Percentiles rank a stretch among this genome's conserved stretches.
These are phyloP conservation scores for Thuja plicata DNA, from an alignment of 83 land plant species.

Conservation along the genomic window DNA sequence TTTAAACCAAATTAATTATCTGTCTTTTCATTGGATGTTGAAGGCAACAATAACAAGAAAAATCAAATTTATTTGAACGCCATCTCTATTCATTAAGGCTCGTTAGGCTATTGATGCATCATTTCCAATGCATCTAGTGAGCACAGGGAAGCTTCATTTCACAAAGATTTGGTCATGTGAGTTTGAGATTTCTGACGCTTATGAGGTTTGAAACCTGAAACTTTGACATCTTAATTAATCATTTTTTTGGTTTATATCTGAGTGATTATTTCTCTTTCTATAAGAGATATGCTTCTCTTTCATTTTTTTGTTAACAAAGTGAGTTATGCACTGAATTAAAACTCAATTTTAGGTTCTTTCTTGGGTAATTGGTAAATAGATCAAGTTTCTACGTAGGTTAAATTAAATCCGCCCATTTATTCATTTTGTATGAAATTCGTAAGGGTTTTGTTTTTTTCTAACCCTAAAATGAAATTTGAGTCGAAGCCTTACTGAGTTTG, in stretches of 20 bases:
- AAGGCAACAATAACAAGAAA: no score
- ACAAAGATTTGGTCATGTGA: no score
- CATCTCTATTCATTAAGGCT: no score
- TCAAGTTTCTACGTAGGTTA: not conserved
- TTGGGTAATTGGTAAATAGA: not conserved
- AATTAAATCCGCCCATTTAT: not conserved
- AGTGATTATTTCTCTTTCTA: not conserved
- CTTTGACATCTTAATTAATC: not conserved
- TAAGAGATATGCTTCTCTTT: not conserved
- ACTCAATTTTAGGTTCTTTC: not conserved
- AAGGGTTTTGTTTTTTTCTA: not conserved
- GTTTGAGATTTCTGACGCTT: slow-evolving; percentile 76
- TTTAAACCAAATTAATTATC: no score
- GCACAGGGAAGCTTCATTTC: no score
- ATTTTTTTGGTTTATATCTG: not conserved
- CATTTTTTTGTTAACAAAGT: not conserved
- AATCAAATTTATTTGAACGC: no score
- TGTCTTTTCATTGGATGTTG: no score
- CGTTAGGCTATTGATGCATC: no score
- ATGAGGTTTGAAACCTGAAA: slow-evolving; percentile 38
- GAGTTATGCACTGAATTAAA: not conserved
- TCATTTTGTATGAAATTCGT: not conserved
- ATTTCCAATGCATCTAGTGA: no score
- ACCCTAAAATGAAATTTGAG: not conserved
- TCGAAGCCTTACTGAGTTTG: not conserved